Evolutionary conservation across 2,329 filamentous ascomycete genomes (phyloP).

Genomic region (Phyllosticta citriasiana): DNA sequence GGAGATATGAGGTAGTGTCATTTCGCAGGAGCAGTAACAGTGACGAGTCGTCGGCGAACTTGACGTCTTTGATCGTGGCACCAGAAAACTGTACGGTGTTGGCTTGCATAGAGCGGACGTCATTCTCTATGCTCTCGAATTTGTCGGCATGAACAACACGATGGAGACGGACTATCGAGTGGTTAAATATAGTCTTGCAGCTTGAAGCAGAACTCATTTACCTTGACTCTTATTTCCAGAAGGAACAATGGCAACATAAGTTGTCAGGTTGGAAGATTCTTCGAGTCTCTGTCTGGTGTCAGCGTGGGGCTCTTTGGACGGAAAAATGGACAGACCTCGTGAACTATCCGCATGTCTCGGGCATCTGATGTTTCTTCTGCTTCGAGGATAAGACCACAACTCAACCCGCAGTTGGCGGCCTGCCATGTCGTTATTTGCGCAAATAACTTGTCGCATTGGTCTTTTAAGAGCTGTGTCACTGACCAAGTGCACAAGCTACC

Average conservation of each 20-base stretch:
- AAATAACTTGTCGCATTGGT: constrained; percentile 22
- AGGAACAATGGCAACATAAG: constrained; percentile 18
- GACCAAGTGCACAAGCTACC: constrained; percentile 33
- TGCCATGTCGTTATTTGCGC: constrained; percentile 36
- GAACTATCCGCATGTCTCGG: constrained; percentile 51
- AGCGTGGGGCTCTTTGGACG: neutral
- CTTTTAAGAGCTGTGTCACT: constrained; percentile 22
- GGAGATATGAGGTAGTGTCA: constrained; percentile 17
- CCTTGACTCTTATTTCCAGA: constrained; percentile 9
- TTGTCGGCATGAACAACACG: constrained; percentile 27
- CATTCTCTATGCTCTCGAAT: constrained; percentile 29
- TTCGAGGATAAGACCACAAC: constrained; percentile 48
- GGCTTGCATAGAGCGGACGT: constrained; percentile 32
- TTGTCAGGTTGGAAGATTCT: constrained; percentile 1
- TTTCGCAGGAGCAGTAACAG: constrained; percentile 50
- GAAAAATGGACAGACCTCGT: constrained; percentile 29
- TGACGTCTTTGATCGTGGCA: constrained; percentile 48
- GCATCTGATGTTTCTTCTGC: constrained; percentile 22
- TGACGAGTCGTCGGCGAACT: constrained; percentile 54
- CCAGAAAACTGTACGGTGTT: constrained; percentile 41
- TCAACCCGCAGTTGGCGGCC: constrained; percentile 52
- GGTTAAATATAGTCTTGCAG: constrained; percentile 7
- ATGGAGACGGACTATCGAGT: constrained; percentile 19
- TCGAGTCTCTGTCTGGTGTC: constrained; percentile 3
- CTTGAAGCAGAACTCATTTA: constrained; percentile 1